Conservation (phyloP, 768 basidiomycete genomes). For the Lepiota brunneoincarnata region DNA sequence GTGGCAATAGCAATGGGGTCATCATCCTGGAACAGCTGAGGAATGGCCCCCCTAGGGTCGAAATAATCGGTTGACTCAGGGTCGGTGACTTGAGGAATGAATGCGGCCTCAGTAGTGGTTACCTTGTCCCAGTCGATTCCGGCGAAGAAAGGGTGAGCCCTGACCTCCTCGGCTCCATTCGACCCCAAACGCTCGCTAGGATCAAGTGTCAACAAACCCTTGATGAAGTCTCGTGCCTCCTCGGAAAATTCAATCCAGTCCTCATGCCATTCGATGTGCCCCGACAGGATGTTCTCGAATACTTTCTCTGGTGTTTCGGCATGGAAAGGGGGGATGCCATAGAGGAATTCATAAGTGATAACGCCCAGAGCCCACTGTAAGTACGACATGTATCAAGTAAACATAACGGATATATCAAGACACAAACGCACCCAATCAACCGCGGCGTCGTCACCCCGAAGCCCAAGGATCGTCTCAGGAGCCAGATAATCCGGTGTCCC, state of each 20-base stretch:
- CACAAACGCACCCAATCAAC: slow-evolving; percentile 87
- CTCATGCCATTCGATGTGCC: slow-evolving; percentile 94
- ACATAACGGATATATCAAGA: slow-evolving; percentile 10
- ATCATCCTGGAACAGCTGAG: slow-evolving; percentile 90
- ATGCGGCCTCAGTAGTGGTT: slow-evolving; percentile 84
- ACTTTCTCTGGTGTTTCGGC: slow-evolving; percentile 96
- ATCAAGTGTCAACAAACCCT: slow-evolving; percentile 78
- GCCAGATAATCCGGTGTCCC: slow-evolving; percentile 98
- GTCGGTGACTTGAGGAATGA: slow-evolving; percentile 93
- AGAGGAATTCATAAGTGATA: slow-evolving; percentile 97
- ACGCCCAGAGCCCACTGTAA: slow-evolving; percentile 96
- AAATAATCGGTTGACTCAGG: slow-evolving; percentile 99
- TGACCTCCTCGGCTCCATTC: slow-evolving; percentile 89
- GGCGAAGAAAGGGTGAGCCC: slow-evolving; percentile 84
- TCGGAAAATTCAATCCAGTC: slow-evolving; percentile 85
- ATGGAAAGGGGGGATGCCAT: slow-evolving; percentile 96
- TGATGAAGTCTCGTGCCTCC: slow-evolving; percentile 90
- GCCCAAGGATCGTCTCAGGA: slow-evolving; percentile 91
- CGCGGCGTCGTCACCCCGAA: slow-evolving; percentile 90
- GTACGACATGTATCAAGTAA: slow-evolving; percentile 16
- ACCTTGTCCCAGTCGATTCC: slow-evolving; percentile 94
- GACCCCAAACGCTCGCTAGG: slow-evolving; percentile 78
- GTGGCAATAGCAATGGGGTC: slow-evolving; percentile 60
- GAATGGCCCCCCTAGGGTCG: slow-evolving; percentile 90
- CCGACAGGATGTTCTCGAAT: slow-evolving; percentile 96